These are phyloP conservation scores for Acacia confusa DNA, from an alignment of 306 rosid genomes.

Conservation along the genomic window DNA sequence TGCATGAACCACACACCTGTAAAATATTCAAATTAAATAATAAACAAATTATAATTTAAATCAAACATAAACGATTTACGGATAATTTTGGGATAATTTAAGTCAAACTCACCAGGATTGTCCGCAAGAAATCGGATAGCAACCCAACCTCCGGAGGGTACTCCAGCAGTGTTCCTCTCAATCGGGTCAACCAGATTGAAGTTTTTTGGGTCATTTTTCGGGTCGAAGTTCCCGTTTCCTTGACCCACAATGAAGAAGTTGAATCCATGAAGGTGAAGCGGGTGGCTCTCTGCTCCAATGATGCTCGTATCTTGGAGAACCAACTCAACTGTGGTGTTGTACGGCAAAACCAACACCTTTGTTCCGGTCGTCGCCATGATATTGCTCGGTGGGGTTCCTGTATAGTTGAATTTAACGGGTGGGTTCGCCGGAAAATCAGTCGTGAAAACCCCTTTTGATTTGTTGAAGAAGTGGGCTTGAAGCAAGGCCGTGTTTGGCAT, in stretches of 20 bases:
- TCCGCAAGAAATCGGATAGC: slow-evolving; percentile 68
- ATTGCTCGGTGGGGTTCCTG: slow-evolving; percentile 66
- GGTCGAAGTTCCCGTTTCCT: slow-evolving; percentile 66
- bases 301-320: slow-evolving; percentile 73
- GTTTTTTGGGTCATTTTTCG: slow-evolving; percentile 54
- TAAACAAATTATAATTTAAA: not conserved
- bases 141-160: slow-evolving; percentile 77
- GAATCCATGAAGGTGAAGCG: slow-evolving; percentile 80
- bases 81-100: not conserved
- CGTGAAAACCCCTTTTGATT: slow-evolving; percentile 56
- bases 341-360: slow-evolving; percentile 53
- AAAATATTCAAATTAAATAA: not conserved
- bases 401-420: slow-evolving; percentile 60
- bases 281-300: slow-evolving; percentile 73
- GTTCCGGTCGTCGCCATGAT: slow-evolving; percentile 53
- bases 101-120: slow-evolving; percentile 52
- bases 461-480: slow-evolving; percentile 69
- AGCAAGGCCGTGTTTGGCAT: slow-evolving; percentile 65
- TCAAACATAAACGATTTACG: not conserved
- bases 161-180: slow-evolving; percentile 71
- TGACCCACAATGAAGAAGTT: slow-evolving; percentile 74
- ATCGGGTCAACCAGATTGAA: slow-evolving; percentile 72
- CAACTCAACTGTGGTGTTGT: slow-evolving; percentile 60
- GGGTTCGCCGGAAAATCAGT: slow-evolving; percentile 71
- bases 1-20: slow-evolving; percentile 88